These are phyloP conservation scores for Pharnaceum exiguum DNA, from an alignment of 148 eudicot species.

Conservation along the genomic window DNA sequence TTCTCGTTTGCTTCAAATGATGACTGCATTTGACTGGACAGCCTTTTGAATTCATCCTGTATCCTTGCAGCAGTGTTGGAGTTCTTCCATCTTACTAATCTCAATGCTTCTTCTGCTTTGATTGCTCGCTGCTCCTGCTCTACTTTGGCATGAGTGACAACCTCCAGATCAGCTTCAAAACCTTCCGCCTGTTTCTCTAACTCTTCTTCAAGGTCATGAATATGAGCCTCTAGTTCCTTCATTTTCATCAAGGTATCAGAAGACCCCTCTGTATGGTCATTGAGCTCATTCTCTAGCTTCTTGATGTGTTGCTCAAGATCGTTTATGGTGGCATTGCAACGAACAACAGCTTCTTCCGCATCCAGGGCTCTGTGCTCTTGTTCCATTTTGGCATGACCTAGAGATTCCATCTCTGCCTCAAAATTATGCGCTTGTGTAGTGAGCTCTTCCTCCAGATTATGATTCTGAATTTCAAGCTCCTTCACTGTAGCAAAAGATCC, in stretches of 20 bases:
- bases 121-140: conserved; percentile 88
- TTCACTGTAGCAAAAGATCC: conserved; percentile 18
- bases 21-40: conserved; percentile 67
- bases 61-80: conserved; percentile 71
- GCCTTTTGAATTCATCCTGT: conserved; percentile 71
- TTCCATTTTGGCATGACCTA: conserved; percentile 26
- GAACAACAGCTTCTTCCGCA: conserved; percentile 22
- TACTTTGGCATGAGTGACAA: conserved; percentile 54
- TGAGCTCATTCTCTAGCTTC: conserved; percentile 54
- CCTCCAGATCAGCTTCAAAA: conserved; percentile 81
- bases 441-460: conserved; percentile 25
- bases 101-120: conserved; percentile 71
- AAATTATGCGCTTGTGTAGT: conserved; percentile 24
- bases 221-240: conserved; percentile 57
- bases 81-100: conserved; percentile 62
- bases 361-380: conserved; percentile 29
- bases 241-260: conserved; percentile 37
- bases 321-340: conserved; percentile 20
- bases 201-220: conserved; percentile 59
- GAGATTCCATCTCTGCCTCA: conserved; percentile 32
- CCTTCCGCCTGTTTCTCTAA: conserved; percentile 56
- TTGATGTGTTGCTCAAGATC: conserved; percentile 56
- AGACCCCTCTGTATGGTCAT: conserved; percentile 39
- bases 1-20: conserved; percentile 75
- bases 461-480: conserved; percentile 28